Conservation (phyloP, 129 eudicot species). For the Flaveria ramosissima region DNA sequence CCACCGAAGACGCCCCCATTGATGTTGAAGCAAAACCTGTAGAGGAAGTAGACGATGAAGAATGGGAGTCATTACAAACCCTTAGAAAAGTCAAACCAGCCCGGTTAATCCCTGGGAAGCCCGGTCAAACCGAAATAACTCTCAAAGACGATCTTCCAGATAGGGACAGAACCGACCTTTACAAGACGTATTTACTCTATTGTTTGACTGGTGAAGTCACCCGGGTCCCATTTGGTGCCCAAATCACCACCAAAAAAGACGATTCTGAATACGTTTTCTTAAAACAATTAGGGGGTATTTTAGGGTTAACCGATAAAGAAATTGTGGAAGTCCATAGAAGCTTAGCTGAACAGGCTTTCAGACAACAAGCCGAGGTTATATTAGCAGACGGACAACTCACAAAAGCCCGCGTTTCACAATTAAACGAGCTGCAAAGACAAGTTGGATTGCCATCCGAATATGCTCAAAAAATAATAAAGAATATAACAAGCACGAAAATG, state of each 20-base stretch:
- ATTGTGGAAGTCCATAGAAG: slow-evolving; percentile 74
- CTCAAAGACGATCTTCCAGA: slow-evolving; percentile 83
- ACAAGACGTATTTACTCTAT: slow-evolving; percentile 74
- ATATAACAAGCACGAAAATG: slow-evolving; percentile 74
- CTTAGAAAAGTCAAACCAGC: slow-evolving; percentile 59
- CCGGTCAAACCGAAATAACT: slow-evolving; percentile 79
- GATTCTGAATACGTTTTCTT: slow-evolving; percentile 64
- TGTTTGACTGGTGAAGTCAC: slow-evolving; percentile 76
- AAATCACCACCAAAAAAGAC: slow-evolving; percentile 66
- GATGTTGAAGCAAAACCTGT: slow-evolving; percentile 41
- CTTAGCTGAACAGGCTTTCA: slow-evolving; percentile 84
- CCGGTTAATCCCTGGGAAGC: slow-evolving; percentile 38
- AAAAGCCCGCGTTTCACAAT: slow-evolving; percentile 61
- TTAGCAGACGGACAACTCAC: slow-evolving; percentile 93
- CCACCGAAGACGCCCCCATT: slow-evolving; percentile 43
- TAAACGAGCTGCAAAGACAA: slow-evolving; percentile 68
- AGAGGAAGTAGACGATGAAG: slow-evolving; percentile 57
- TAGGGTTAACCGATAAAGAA: slow-evolving; percentile 71
- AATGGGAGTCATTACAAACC: slow-evolving; percentile 78
- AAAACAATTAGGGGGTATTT: slow-evolving; percentile 76
- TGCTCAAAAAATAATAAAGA: slow-evolving; percentile 81
- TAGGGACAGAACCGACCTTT: slow-evolving; percentile 72
- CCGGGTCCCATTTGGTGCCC: slow-evolving; percentile 62
- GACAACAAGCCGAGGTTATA: slow-evolving; percentile 86
- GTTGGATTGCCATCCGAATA: slow-evolving; percentile 85